Conservation (phyloP, 2,329 filamentous ascomycete genomes). For the Pseudocercospora pini-densiflorae region DNA sequence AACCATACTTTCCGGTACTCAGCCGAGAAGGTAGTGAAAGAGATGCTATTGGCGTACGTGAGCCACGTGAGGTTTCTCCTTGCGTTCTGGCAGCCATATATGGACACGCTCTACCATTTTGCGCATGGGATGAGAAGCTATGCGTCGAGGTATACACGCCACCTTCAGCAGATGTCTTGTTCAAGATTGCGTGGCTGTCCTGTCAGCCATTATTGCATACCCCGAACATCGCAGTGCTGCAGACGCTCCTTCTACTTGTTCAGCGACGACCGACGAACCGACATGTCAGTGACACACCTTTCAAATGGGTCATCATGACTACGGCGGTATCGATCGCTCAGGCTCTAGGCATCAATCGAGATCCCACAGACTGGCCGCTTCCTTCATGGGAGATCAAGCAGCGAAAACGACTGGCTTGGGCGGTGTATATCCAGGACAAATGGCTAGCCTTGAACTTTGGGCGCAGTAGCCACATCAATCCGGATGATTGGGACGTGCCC, state of each 20-base stretch:
- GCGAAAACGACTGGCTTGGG: conserved; percentile 66
- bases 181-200: conserved; percentile 40
- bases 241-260: conserved; percentile 40
- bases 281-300: conserved; percentile 40
- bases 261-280: conserved; percentile 41
- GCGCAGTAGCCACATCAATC: conserved; percentile 59
- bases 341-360: conserved; percentile 63
- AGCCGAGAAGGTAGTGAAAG: conserved; percentile 42
- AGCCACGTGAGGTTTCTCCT: conserved; percentile 42
- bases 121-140: conserved; percentile 49
- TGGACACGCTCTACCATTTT: conserved; percentile 51
- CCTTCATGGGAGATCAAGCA: conserved; percentile 67
- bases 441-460: conserved; percentile 64
- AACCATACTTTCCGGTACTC: conserved; percentile 52
- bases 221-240: conserved; percentile 38
- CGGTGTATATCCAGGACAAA: conserved; percentile 68
- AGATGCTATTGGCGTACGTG: conserved; percentile 34
- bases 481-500: conserved; percentile 61
- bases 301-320: conserved; percentile 42
- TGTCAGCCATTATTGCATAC: conserved; percentile 38
- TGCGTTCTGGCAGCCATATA: conserved; percentile 49
- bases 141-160: conserved; percentile 42
- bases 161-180: conserved; percentile 40
- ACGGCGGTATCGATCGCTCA: conserved; percentile 59
- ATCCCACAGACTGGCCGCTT: conserved; percentile 66